Conservation (phyloP, 768 basidiomycete species). For the Lepiota subincarnata region DNA sequence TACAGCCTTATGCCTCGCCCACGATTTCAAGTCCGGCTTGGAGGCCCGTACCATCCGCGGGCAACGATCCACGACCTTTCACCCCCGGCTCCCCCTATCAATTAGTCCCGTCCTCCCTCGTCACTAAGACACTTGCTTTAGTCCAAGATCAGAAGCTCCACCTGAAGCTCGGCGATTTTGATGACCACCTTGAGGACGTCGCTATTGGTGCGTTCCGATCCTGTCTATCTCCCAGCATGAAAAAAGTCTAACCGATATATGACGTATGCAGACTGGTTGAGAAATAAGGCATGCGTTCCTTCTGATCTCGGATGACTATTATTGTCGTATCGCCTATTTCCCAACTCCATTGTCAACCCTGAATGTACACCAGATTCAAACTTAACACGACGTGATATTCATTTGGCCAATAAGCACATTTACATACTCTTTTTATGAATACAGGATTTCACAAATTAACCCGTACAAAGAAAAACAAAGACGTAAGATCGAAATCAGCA, state of each 20-base stretch:
- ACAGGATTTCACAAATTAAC: not conserved
- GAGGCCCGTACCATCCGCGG: constrained; percentile 35
- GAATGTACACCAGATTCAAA: not conserved
- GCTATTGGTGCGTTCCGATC: constrained; percentile 39
- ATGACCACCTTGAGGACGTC: constrained; percentile 78
- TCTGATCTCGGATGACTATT: constrained; percentile 15
- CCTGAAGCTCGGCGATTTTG: constrained; percentile 69
- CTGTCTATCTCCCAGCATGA: constrained; percentile 10
- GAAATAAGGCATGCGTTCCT: constrained; percentile 34
- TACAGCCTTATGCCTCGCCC: constrained; percentile 49
- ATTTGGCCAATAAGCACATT: not conserved
- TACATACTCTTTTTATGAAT: not conserved
- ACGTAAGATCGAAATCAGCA: constrained; percentile 1
- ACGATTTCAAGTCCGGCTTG: constrained; percentile 35
- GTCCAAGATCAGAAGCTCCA: constrained; percentile 51
- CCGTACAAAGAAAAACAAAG: not conserved
- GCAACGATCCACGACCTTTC: constrained; percentile 37
- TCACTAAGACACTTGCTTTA: constrained; percentile 42
- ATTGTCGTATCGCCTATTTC: not conserved
- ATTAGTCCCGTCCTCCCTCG: constrained; percentile 41
- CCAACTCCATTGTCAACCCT: not conserved
- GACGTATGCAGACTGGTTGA: constrained; percentile 36
- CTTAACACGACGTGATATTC: not conserved
- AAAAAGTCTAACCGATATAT: not conserved
- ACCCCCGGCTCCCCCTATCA: constrained; percentile 40